Base-by-base conservation (phyloP, 768 basidiomycete species). In the Mycena galopus region DNA sequence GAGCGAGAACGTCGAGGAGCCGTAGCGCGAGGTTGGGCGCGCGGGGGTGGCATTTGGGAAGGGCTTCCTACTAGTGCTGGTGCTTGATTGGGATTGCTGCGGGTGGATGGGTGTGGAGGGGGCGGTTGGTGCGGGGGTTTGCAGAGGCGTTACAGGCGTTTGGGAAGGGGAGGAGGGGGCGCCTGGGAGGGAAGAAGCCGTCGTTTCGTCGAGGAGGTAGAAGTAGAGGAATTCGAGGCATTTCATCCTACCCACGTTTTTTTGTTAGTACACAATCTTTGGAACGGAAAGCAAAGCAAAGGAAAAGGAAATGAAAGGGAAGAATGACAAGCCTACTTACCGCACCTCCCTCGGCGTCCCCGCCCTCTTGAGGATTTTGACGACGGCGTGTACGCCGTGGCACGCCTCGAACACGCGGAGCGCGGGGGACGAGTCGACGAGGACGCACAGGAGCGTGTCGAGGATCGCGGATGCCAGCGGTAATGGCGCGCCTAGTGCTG, bases 171-270 rank as follows among this genome's bases (percentile, higher is more conserved):
- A n/a, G n/a, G n/a, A n/a, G n/a, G n/a, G n/a, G n/a, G n/a, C 39
- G 68, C 44, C 57, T 62, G 76, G 73, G 10, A 74, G 58, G 10
- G 81, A 74, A 25, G 81, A 65, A n/a, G n/a, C n/a, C n/a, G 83
- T 78, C 1, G 89, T 90, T 78, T 98, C 96, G 71, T 97, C 96
- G 55, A 97, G 86, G 9, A 98, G 86, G 80, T 98, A 98, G 81
- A 97, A 98, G 81, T 97, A 97, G 19, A 98, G 83, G 77, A 98
- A 96, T 79, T 98, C 97, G 21, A 98, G 86, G 73, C 96, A 97
- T 84, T 97, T 97, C 94, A 98, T 97, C 76, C 96, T 97, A 76
- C n/a, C n/a, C n/a, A n/a, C 25, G 44, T 10, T 5, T 7, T n/a
- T n/a, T n/a, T n/a, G 11, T 63, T 14, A 53, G 67, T 33, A 21